Base-by-base conservation (phyloP, 139 green algal species). In the Asterochloris erici region DNA sequence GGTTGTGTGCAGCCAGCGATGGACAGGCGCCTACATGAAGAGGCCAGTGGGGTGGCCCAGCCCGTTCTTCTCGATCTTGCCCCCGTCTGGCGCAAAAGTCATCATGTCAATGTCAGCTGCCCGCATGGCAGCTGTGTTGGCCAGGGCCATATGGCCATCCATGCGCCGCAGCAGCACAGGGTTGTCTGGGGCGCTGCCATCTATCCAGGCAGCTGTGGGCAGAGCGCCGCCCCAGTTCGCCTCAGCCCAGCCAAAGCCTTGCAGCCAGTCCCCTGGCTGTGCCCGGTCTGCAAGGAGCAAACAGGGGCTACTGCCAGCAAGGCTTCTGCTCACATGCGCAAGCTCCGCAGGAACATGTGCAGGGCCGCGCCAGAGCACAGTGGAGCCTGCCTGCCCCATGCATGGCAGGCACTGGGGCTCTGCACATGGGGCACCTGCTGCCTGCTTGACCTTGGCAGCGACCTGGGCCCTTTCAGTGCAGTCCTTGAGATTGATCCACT, bases 141-240 rank as follows among this genome's bases (percentile, higher is more conserved):
- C 91, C 9, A 94, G 69, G 0, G 74, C 92, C 83, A 91, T 88
- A 88, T 96, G 93, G 62, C 74, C 38, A 73, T 95, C 92, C 79
- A 87, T 90, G 38, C 92, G 88, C 11, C 75, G 54, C n/a, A 96
- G 83, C 47, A 82, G 77, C 21, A 84, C 21, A 26, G 87, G 82
- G 54, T 79, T 85, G 80, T 68, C 17, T 15, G 38, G 77, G 10
- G 79, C 80, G 38, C 84, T 14, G 27, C n/a, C 79, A 62, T 92
- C 87, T 1, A 93, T 77, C 89, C 87, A 93, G 24, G 54, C 76
- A 1, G 69, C 77, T 14, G 81, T 75, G 68, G 88, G 89, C 75
- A 89, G 63, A 54, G 81, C 78, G n/a, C 89, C 89, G 15, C 87
- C 90, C 91, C 89, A 93, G 0, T 73, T 61, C 13, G 47, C 68